phyloP scores from a whole-genome alignment of 495 filamentous ascomycete species.

The Trichoderma erinaceum region DNA sequence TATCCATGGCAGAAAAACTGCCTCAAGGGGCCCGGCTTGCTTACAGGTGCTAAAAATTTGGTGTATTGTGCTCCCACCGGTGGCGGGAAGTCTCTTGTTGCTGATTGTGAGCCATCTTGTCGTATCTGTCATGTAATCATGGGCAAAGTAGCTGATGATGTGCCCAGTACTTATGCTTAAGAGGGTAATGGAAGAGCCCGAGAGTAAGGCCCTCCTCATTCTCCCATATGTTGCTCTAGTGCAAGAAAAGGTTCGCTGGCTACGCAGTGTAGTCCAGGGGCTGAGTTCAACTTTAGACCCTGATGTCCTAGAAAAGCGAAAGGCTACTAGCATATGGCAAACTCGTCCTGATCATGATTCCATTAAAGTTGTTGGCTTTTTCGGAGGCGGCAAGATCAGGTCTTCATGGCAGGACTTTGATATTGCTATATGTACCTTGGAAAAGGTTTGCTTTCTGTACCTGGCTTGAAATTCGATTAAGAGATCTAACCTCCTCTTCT shows the following conservation, averaged over 20 bases:
- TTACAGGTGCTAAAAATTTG: slow-evolving; percentile 61
- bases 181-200: slow-evolving; percentile 57
- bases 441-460: slow-evolving; percentile 52
- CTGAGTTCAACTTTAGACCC: slow-evolving; percentile 37
- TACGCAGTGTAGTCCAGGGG: slow-evolving; percentile 60
- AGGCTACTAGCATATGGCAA: slow-evolving; percentile 31
- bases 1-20: slow-evolving; percentile 85
- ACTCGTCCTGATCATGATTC: slow-evolving; percentile 39
- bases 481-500: slow-evolving; percentile 20
- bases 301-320: slow-evolving; percentile 21
- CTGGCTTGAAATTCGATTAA: slow-evolving; percentile 1
- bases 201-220: slow-evolving; percentile 68
- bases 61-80: slow-evolving; percentile 84
- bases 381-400: slow-evolving; percentile 62
- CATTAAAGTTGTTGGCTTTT: slow-evolving; percentile 65
- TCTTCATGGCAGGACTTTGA: slow-evolving; percentile 69
- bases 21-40: slow-evolving; percentile 58
- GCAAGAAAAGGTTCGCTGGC: slow-evolving; percentile 75
- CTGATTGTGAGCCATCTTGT: slow-evolving; percentile 38
- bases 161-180: slow-evolving; percentile 59
- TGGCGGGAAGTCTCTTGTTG: slow-evolving; percentile 74
- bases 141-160: slow-evolving; percentile 16
- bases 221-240: slow-evolving; percentile 79
- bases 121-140: background rate
- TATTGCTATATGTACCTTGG: slow-evolving; percentile 75